phyloP scores from a whole-genome alignment of 163 green algal species.

The Scenedesmus sp. region DNA sequence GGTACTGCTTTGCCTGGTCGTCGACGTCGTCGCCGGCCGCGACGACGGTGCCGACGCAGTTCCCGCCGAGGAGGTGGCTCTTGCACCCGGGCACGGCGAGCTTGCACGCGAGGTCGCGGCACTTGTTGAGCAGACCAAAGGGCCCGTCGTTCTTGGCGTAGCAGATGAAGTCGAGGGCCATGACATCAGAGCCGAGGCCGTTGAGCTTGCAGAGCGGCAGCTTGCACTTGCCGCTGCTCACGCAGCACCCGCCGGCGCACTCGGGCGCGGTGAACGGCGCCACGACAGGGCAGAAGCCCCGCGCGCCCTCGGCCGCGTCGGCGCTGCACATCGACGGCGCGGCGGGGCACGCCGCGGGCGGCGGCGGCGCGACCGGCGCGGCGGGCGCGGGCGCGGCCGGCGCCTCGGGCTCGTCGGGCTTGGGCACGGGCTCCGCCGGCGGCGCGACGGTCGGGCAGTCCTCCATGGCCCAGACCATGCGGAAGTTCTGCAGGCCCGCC shows the following conservation, averaged over 20 bases:
- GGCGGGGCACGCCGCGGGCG: background rate
- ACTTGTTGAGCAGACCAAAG: constrained; percentile 33
- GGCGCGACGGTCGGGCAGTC: background rate
- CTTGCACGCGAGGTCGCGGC: constrained; percentile 37
- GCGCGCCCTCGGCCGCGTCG: background rate
- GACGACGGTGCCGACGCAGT: constrained; percentile 40
- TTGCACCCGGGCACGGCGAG: constrained; percentile 37
- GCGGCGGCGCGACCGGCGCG: background rate
- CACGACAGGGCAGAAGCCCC: constrained; percentile 18
- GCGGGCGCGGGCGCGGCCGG: background rate
- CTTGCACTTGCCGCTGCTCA: constrained; percentile 39
- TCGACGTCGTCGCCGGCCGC: constrained; percentile 13
- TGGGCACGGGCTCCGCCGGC: constrained; percentile 12
- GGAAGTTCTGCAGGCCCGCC: constrained; percentile 19
- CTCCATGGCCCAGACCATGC: constrained; percentile 26
- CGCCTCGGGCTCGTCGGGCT: no score
- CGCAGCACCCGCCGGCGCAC: constrained; percentile 40
- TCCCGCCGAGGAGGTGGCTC: constrained; percentile 18
- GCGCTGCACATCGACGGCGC: constrained; percentile 6
- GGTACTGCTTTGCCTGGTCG: constrained; percentile 24
- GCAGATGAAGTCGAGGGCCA: constrained; percentile 35
- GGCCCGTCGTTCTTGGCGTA: constrained; percentile 41
- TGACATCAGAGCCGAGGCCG: constrained; percentile 27
- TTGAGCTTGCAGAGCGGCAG: constrained; percentile 17
- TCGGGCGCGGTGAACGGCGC: background rate